phyloP scores from a whole-genome alignment of 2,329 filamentous ascomycete genomes.

The Nigrograna mackinnonii region DNA sequence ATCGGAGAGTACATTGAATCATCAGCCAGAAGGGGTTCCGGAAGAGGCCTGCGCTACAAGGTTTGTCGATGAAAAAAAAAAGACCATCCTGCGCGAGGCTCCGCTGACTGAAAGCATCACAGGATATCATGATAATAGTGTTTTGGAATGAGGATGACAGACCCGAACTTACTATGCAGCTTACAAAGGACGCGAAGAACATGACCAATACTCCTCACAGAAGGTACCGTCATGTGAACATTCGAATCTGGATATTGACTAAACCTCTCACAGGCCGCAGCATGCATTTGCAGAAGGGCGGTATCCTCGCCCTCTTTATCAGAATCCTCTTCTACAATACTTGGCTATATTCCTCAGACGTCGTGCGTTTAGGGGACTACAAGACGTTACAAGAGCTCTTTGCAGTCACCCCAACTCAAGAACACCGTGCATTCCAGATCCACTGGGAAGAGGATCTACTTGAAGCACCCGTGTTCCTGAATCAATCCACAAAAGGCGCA shows the following conservation, averaged over 20 bases:
- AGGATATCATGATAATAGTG: conserved; percentile 16
- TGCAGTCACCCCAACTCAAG: conserved; percentile 9
- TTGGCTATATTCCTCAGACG: conserved; percentile 12
- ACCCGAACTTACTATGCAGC: conserved; percentile 17
- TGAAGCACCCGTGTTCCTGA: conserved; percentile 10
- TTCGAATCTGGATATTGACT: conserved; percentile 10
- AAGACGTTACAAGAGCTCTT: conserved; percentile 12
- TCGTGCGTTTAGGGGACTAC: conserved; percentile 13
- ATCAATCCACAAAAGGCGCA: conserved; percentile 5
- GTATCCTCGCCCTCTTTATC: conserved; percentile 7
- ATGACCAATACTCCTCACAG: conserved; percentile 10
- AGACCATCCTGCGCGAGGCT: conserved; percentile 6
- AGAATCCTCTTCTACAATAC: conserved; percentile 10
- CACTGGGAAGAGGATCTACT: conserved; percentile 14
- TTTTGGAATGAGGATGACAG: conserved; percentile 16
- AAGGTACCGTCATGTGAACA: conserved; percentile 10
- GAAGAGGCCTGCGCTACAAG: conserved; percentile 15
- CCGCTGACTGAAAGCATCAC: conserved; percentile 10
- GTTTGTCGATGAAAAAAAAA: conserved; percentile 9
- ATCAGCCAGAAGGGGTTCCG: conserved; percentile 9
- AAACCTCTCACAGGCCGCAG: conserved; percentile 12
- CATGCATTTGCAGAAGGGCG: conserved; percentile 10
- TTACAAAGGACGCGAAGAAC: conserved; percentile 16
- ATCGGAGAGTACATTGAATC: conserved; percentile 18
- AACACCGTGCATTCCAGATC: conserved; percentile 8